Percentiles rank a stretch among this genome's conserved stretches.
These are phyloP conservation scores for Rhizopogon vinicolor DNA, from an alignment of 768 basidiomycete species.

Conservation along the genomic window DNA sequence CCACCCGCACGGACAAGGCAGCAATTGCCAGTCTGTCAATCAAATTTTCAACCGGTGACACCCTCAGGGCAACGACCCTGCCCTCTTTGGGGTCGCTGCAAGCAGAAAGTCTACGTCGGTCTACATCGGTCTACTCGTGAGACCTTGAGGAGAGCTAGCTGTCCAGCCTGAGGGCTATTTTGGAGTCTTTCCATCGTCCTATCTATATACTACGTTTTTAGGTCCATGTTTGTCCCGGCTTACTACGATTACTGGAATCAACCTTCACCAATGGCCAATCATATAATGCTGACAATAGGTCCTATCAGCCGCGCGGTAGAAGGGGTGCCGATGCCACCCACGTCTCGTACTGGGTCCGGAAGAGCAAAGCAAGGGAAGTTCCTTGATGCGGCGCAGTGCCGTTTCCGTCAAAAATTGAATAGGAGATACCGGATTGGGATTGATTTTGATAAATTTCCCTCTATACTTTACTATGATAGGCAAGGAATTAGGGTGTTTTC, in stretches of 20 bases:
- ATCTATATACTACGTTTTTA: constrained; percentile 1
- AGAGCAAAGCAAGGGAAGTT: too few species aligned
- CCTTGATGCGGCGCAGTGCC: too few species aligned
- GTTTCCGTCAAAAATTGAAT: too few species aligned
- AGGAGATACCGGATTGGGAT: neutral
- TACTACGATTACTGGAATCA: neutral
- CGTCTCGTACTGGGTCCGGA: too few species aligned
- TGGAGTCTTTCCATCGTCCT: neutral
- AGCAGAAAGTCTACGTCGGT: neutral
- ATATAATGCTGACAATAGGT: too few species aligned
- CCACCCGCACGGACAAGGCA: neutral
- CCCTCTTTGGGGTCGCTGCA: neutral
- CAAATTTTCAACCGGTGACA: too few species aligned
- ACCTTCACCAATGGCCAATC: too few species aligned
- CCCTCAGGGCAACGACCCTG: too few species aligned
- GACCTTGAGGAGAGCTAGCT: too few species aligned
- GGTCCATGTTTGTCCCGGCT: constrained; percentile 9
- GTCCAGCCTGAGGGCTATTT: neutral
- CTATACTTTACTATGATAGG: neutral
- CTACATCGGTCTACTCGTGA: neutral
- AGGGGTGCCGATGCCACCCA: too few species aligned
- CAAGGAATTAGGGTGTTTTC: constrained; percentile 1
- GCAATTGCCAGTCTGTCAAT: too few species aligned
- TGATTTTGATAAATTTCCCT: neutral
- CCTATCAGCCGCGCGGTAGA: too few species aligned